phyloP scores from a whole-genome alignment of 2,329 filamentous ascomycete species.

The Aspergillus persii region DNA sequence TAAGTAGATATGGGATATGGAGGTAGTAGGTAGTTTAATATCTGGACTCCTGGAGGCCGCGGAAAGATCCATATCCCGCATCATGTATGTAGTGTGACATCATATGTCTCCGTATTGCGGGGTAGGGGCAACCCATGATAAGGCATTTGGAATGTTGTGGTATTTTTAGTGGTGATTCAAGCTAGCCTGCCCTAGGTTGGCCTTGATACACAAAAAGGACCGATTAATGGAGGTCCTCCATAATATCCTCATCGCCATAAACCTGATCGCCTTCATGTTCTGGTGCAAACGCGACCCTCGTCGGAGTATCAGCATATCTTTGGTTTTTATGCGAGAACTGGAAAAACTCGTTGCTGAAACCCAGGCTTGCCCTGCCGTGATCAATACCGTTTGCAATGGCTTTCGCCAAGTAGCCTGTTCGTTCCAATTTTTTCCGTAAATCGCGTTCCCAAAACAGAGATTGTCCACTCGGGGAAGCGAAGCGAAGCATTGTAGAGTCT shows the following conservation, averaged over 20 bases:
- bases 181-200: too few relatives aligned
- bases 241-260: conserved; percentile 41
- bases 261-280: conserved; percentile 17
- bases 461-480: conserved; percentile 39
- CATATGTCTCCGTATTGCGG: too few relatives aligned
- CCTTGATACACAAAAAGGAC: too few relatives aligned
- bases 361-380: conserved; percentile 55
- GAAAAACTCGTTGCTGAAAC: conserved; percentile 59
- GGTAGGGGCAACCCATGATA: too few relatives aligned
- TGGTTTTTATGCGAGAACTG: conserved; percentile 51
- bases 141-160: too few relatives aligned
- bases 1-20: too few relatives aligned
- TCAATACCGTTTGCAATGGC: conserved; percentile 52
- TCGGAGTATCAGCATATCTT: conserved; percentile 29
- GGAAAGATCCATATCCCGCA: too few relatives aligned
- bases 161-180: too few relatives aligned
- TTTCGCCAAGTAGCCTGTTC: conserved; percentile 52
- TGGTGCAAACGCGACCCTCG: conserved; percentile 15
- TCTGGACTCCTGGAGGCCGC: too few relatives aligned
- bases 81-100: too few relatives aligned
- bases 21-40: too few relatives aligned
- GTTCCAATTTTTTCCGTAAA: conserved; percentile 44
- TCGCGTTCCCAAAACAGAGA: conserved; percentile 36
- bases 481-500: conserved; percentile 52
- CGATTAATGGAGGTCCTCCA: conserved; percentile 33